phyloP scores from a whole-genome alignment of 1,284 basidiomycete genomes.

The Sporisorium scitamineum region DNA sequence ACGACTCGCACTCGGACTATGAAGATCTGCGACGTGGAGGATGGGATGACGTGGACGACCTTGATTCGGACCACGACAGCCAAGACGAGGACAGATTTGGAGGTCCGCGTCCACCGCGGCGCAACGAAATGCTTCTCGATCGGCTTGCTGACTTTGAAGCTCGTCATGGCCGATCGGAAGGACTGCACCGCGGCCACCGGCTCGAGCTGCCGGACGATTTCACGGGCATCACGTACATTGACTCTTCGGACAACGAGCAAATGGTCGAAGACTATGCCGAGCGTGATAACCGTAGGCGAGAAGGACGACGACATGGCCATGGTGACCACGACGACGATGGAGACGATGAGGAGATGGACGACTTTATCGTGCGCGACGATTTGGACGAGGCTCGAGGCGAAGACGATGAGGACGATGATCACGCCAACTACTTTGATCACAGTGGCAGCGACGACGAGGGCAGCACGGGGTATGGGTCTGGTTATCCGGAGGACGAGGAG shows the following conservation, averaged over 20 bases:
- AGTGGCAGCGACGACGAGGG: constrained; percentile 1
- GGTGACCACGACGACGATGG: neutral
- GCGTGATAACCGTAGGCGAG: neutral
- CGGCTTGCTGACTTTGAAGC: constrained; percentile 27
- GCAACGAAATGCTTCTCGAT: constrained; percentile 8
- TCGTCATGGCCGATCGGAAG: constrained; percentile 20
- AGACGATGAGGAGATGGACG: constrained; percentile 43
- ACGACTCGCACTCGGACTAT: constrained; percentile 36
- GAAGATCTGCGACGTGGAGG: constrained; percentile 17
- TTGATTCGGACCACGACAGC: constrained; percentile 15
- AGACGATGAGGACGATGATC: neutral
- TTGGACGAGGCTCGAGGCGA: neutral
- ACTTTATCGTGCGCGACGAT: constrained; percentile 36
- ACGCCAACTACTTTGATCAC: neutral
- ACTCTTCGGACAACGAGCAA: constrained; percentile 17
- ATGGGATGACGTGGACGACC: constrained; percentile 25
- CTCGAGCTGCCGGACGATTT: constrained; percentile 13
- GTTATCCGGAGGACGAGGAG: constrained; percentile 16
- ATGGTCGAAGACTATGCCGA: constrained; percentile 5
- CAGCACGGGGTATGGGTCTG: neutral
- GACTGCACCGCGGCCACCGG: constrained; percentile 10
- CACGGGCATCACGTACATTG: neutral
- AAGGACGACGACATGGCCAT: neutral
- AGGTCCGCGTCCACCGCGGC: neutral
- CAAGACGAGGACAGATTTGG: constrained; percentile 9